Conservation (phyloP, 345 rosid genomes). For the Litchi chinensis region DNA sequence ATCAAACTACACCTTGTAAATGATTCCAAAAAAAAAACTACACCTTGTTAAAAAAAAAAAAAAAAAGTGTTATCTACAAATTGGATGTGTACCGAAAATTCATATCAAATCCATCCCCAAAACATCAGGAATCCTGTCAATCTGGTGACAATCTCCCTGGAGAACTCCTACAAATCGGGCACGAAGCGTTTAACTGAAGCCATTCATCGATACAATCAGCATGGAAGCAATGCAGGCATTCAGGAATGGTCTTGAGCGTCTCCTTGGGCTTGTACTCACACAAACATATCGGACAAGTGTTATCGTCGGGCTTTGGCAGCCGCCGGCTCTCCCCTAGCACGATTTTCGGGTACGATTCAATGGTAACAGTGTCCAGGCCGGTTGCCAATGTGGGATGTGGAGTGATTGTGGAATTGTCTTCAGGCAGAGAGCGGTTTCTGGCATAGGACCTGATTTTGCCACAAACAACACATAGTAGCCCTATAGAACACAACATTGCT, state of each 20-base stretch:
- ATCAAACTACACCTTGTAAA: not conserved
- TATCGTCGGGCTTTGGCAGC: conserved; percentile 44
- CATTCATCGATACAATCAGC: conserved; percentile 69
- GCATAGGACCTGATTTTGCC: conserved; percentile 34
- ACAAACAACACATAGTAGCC: conserved; percentile 41
- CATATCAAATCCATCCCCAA: not conserved
- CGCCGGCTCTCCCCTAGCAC: conserved; percentile 46
- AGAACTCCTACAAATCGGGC: conserved; percentile 74
- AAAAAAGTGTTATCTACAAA: conserved; percentile 27
- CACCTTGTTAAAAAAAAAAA: too few species aligned
- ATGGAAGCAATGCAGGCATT: conserved; percentile 76
- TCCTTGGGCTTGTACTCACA: conserved; percentile 43
- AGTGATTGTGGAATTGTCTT: conserved; percentile 26
- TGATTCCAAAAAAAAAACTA: too few species aligned
- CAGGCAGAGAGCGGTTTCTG: conserved; percentile 20
- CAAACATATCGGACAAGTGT: conserved; percentile 46
- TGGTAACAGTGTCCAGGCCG: conserved; percentile 50
- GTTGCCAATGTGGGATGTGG: conserved; percentile 13
- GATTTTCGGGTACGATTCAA: conserved; percentile 64
- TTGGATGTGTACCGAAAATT: not conserved
- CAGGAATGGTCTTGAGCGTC: conserved; percentile 44
- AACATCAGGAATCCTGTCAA: not conserved
- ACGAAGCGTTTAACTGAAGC: conserved; percentile 58
- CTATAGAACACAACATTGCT: conserved; percentile 34
- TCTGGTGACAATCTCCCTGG: conserved; percentile 41